phyloP scores from a whole-genome alignment of 2,329 filamentous ascomycete species.

The Aurifilum marmelostoma region DNA sequence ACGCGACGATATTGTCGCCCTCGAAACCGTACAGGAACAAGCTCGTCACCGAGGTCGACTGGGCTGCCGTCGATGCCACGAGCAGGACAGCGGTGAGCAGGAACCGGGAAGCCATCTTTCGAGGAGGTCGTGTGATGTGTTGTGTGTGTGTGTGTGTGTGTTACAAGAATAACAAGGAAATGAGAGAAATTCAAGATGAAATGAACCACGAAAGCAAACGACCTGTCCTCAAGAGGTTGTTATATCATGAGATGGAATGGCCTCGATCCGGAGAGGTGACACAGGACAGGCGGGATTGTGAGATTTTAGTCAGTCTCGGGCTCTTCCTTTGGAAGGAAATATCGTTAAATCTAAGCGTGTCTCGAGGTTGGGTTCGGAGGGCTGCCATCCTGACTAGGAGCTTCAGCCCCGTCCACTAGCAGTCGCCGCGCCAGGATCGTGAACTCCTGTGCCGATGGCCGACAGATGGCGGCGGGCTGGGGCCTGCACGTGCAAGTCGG shows the following conservation, averaged over 20 bases:
- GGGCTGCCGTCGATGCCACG: constrained; percentile 14
- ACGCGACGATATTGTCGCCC: constrained; percentile 25
- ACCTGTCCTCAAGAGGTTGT: too few relatives aligned
- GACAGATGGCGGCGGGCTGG: too few relatives aligned
- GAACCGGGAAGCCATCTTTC: constrained; percentile 1
- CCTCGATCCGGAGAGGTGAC: not conserved
- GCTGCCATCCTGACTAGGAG: not conserved
- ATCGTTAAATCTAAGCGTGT: not conserved
- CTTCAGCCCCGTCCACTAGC: not conserved
- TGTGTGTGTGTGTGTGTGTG: too few relatives aligned
- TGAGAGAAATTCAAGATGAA: too few relatives aligned
- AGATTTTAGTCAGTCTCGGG: not conserved
- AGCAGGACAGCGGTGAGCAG: constrained; percentile 15
- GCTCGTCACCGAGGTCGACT: constrained; percentile 27
- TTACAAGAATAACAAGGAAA: not conserved
- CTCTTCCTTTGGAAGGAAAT: not conserved
- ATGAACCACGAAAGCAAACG: not conserved
- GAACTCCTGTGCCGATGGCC: too few relatives aligned
- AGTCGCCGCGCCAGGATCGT: not conserved
- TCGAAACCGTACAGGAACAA: constrained; percentile 27
- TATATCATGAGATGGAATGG: not conserved
- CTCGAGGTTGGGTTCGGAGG: not conserved
- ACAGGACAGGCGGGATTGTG: not conserved
- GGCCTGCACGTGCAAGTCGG: not conserved
- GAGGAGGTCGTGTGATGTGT: too few relatives aligned